These are phyloP conservation scores for Paraconiothyrium brasiliense DNA, from an alignment of 2,329 filamentous ascomycete genomes.

Conservation along the genomic window DNA sequence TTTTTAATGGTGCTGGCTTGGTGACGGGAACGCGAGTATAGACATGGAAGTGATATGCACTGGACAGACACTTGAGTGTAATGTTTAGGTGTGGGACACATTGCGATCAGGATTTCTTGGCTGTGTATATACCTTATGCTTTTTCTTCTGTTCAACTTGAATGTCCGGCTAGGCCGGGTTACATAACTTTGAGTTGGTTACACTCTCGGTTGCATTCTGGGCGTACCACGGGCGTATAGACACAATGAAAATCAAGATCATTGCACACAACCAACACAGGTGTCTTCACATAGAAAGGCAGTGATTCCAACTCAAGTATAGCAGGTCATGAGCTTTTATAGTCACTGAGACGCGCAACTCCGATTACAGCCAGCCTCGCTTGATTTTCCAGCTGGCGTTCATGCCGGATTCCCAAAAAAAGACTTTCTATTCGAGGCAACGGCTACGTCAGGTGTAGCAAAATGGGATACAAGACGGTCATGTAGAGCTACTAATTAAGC, in stretches of 20 bases:
- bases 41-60: constrained; percentile 8
- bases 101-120: neutral
- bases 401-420: neutral
- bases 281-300: neutral
- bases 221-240: neutral
- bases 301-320: neutral
- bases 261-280: neutral
- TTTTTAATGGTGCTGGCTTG: constrained; percentile 15
- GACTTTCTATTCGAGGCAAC: too few relatives aligned
- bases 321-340: neutral
- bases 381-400: neutral
- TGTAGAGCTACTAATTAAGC: too few relatives aligned
- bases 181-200: neutral
- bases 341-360: too few relatives aligned
- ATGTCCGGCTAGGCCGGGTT: constrained; percentile 14
- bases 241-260: neutral
- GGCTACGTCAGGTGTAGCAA: too few relatives aligned
- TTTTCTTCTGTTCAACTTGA: constrained; percentile 11
- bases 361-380: neutral
- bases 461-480: too few relatives aligned
- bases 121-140: constrained; percentile 15
- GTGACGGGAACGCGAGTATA: neutral
- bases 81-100: constrained; percentile 4
- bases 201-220: constrained; percentile 2
- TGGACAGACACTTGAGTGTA: constrained; percentile 13